Base-by-base conservation (phyloP, 2,329 filamentous ascomycete species). In the Cladosporium sphaerospermum region DNA sequence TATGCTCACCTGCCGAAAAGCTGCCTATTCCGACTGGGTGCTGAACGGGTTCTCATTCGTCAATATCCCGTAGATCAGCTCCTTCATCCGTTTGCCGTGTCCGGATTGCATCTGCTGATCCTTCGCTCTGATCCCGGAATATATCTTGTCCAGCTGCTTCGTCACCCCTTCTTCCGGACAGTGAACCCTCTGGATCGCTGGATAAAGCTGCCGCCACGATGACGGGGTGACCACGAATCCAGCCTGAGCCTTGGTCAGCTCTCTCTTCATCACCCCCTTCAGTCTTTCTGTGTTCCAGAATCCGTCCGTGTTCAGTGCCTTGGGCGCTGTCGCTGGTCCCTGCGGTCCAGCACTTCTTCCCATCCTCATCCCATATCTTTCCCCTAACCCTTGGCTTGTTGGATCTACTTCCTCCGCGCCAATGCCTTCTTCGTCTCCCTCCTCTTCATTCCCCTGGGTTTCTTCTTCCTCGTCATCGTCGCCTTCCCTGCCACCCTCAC, bases 371-470 rank as follows among this genome's bases (percentile, higher is more conserved):
- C 16, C 2, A 16, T 16, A 1, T 16, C 2, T 16, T 16, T 2
- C 16, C 16, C 2, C 16, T 16, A 1, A 2, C 16, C 16, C 1
- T 2, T 2, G 2, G 2, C 2, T 2, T 2, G 1, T 2, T 2
- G 2, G 2, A 16, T 16, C 16, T 16, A 1, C 2, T 1, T 16
- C 2, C 2, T 1, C 1, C 16, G 2, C 16, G 2, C 16, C 16
- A 16, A 1, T 16, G 2, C 2, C 2, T 1, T 16, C 16, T 16
- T 16, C 16, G 16, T 16, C 16, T 16, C 2, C 16, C 2, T 16
- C 16, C 2, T 2, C 16, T 16, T 16, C 16, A 1, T 2, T 2
- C 16, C 2, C 16, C 2, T 16, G 16, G 1, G 16, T 16, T 2
- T 16, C 16, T 2, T 16, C 16, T 16, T 2, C 16, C 2, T 16